These are phyloP conservation scores for Sisymbrium irio DNA, from an alignment of 345 rosid species.

Conservation along the genomic window DNA sequence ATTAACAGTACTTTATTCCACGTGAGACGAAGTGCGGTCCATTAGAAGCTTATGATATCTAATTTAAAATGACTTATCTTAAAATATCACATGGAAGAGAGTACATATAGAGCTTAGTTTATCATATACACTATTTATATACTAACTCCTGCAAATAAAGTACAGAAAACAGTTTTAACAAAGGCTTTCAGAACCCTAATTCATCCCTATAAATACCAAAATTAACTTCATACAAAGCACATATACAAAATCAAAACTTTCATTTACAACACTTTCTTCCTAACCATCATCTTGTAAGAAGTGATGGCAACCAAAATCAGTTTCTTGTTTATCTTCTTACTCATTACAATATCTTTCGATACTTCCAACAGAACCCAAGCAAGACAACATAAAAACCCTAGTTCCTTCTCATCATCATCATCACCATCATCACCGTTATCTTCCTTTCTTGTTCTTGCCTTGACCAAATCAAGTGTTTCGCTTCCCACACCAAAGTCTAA, in stretches of 20 bases:
- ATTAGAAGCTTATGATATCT: slow-evolving; percentile 16
- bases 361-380: slow-evolving; percentile 39
- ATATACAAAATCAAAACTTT: slow-evolving; percentile 15
- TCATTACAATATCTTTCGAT: not conserved
- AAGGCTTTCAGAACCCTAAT: slow-evolving; percentile 6
- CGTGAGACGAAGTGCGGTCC: slow-evolving; percentile 27
- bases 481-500: slow-evolving; percentile 41
- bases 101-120: slow-evolving; percentile 14
- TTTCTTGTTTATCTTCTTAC: slow-evolving; percentile 32
- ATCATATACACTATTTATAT: not conserved
- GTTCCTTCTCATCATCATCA: slow-evolving; percentile 6
- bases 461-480: slow-evolving; percentile 43
- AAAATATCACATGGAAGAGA: slow-evolving; percentile 13
- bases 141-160: not conserved
- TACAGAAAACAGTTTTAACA: not conserved
- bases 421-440: slow-evolving; percentile 6
- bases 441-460: slow-evolving; percentile 48
- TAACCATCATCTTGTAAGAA: not conserved
- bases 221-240: slow-evolving; percentile 17
- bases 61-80: slow-evolving; percentile 3
- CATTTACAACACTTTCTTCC: slow-evolving; percentile 1
- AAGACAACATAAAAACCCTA: slow-evolving; percentile 34
- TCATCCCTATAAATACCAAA: slow-evolving; percentile 19
- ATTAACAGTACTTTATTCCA: slow-evolving; percentile 17
- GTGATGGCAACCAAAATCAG: slow-evolving; percentile 15